Conservation (phyloP, 257 asterid genomes). For the Plantago major region DNA sequence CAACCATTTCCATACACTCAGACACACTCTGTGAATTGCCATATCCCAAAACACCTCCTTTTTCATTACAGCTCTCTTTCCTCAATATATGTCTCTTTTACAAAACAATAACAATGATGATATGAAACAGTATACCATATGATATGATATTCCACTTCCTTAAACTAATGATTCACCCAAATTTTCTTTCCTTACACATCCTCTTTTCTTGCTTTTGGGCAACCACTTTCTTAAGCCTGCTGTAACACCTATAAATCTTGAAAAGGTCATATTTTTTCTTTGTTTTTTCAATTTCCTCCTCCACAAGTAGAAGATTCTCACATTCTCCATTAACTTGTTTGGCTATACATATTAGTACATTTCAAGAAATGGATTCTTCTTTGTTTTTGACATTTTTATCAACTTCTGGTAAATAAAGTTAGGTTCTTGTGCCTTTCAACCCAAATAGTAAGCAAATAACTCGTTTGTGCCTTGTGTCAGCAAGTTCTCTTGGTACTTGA, state of each 20-base stretch:
- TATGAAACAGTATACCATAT: not conserved
- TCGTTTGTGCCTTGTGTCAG: too few species aligned
- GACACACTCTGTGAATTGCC: conserved; percentile 11
- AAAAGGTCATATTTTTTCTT: conserved; percentile 19
- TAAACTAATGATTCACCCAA: conserved; percentile 2
- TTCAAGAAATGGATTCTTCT: conserved; percentile 12
- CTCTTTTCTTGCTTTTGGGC: conserved; percentile 12
- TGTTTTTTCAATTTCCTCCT: conserved; percentile 2
- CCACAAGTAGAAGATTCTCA: conserved; percentile 18
- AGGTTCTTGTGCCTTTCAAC: conserved; percentile 5
- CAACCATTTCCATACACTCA: conserved; percentile 25
- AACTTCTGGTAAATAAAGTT: conserved; percentile 14
- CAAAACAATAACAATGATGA: not conserved
- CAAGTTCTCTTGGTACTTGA: conserved; percentile 11
- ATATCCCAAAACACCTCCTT: conserved; percentile 18
- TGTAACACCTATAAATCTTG: conserved; percentile 22
- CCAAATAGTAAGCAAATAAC: conserved; percentile 1
- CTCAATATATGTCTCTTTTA: not conserved
- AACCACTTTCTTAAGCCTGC: conserved; percentile 18
- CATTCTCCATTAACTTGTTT: conserved; percentile 12
- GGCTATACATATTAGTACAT: too few species aligned
- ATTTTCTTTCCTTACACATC: not conserved
- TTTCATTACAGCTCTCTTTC: not conserved
- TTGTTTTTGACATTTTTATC: conserved; percentile 15
- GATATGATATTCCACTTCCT: not conserved